Evolutionary conservation across 2,329 filamentous ascomycete species (phyloP), one percentile per base, ranked within the genome.

Genomic region (Ambrosiella beaveri): DNA sequence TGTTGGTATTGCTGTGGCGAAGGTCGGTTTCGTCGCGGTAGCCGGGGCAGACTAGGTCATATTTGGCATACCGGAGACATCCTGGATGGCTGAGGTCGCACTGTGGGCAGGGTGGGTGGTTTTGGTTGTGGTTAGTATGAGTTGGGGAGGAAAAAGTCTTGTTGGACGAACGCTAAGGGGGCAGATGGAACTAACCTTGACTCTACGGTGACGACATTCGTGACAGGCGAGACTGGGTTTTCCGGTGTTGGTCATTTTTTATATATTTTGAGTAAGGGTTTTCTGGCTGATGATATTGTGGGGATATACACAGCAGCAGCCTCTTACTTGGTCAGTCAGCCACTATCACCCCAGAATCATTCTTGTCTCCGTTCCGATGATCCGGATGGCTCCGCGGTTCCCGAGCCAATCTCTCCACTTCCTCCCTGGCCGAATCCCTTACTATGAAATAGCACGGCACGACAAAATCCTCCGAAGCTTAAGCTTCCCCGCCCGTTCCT

Each of bases 1-100:
- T 61, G 47, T 61, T 47, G 7, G 56, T 58, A 39, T 61, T 61
- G 59, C 56, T 61, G 41, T 61, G 59, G n/a, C 59, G 52, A n/a
- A 61, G 59, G 36, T 61, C 59, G 27, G 56, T 56, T 17, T 61
- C 52, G 36, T 61, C 59, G n/a, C 59, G 53, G 49, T 61, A 61
- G 7, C 59, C 59, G 11, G 59, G 56, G 11, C 59, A 61, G 13
- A 7, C 17, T 7, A 58, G 52, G 38, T 58, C 56, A 51, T 61
- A 57, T 39, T 61, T 61, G 47, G 45, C 17, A 40, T 56, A 61
- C 12, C 59, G 56, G 38, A 53, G 38, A 53, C 59, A 61, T 15
- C 59, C 59, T n/a, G 59, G 59, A 11, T 56, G 59, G 36, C 59
- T 39, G 6, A 61, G 56, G 19, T 61, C 59, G 44, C 59, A 61